Conservation (phyloP, 1,284 basidiomycete genomes). For the Laetiporus sulphureus region DNA sequence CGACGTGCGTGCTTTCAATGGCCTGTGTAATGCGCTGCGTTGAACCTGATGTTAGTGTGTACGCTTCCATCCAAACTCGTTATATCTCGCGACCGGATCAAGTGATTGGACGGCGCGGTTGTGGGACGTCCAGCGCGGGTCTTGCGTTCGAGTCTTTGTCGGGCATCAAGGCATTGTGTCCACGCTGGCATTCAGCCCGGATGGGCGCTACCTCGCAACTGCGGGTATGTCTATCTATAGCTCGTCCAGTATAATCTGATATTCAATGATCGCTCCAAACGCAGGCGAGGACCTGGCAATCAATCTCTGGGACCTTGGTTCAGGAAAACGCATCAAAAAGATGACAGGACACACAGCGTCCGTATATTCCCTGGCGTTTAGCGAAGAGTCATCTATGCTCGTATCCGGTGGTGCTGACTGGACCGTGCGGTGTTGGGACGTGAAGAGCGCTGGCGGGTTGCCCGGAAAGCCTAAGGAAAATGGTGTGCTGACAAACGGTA, state of each 20-base stretch:
- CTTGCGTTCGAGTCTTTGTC: conserved; percentile 91
- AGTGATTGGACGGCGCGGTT: conserved; percentile 93
- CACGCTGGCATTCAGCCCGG: conserved; percentile 85
- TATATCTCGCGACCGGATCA: conserved; percentile 96
- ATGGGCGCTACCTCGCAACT: conserved; percentile 90
- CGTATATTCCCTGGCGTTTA: conserved; percentile 88
- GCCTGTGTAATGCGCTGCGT: neutral
- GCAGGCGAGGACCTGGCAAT: conserved; percentile 88
- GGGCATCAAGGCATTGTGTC: conserved; percentile 93
- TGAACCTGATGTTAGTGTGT: conserved; percentile 61
- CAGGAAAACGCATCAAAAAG: conserved; percentile 90
- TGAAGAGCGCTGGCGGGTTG: conserved; percentile 72
- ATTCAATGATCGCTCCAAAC: neutral
- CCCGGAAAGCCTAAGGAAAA: conserved; percentile 49
- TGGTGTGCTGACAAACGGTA: conserved; percentile 31
- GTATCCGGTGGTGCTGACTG: conserved; percentile 90
- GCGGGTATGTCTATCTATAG: conserved; percentile 52
- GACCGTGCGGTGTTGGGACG: conserved; percentile 97
- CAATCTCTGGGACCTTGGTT: conserved; percentile 94
- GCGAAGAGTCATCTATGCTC: conserved; percentile 84
- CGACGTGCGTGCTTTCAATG: conserved; percentile 79
- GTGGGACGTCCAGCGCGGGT: conserved; percentile 98
- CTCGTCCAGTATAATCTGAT: neutral
- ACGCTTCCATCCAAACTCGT: conserved; percentile 94
- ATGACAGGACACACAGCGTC: conserved; percentile 92